Percentiles rank a stretch among this genome's conserved stretches.
Conservation (phyloP, 164 flowering plant species). For the Kalanchoe fedtschenkoi region DNA sequence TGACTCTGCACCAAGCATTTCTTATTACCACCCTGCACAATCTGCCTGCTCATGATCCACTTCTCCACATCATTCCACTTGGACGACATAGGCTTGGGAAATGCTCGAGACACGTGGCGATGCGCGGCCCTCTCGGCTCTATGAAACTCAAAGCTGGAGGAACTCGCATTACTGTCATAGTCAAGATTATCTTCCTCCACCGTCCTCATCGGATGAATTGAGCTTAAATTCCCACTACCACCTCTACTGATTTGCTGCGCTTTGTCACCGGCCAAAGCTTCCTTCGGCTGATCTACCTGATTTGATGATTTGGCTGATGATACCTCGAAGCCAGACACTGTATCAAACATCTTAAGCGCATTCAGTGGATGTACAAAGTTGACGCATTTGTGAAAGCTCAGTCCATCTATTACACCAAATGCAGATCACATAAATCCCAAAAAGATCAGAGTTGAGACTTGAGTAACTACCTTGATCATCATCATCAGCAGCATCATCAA, state of each 20-base stretch:
- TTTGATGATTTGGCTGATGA: slow-evolving; percentile 14
- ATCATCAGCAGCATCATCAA: slow-evolving; percentile 33
- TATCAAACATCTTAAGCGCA: neutral
- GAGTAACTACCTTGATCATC: slow-evolving; percentile 18
- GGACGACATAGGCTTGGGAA: slow-evolving; percentile 56
- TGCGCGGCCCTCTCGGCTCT: slow-evolving; percentile 53
- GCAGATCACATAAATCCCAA: neutral
- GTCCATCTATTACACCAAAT: too few relatives aligned
- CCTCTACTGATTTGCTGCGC: slow-evolving; percentile 23
- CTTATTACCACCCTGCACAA: slow-evolving; percentile 25
- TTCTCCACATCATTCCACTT: slow-evolving; percentile 98
- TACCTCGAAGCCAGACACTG: slow-evolving; percentile 16
- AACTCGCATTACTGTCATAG: slow-evolving; percentile 83
- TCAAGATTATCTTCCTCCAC: slow-evolving; percentile 69
- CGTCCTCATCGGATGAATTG: slow-evolving; percentile 44
- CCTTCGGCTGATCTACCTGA: slow-evolving; percentile 19
- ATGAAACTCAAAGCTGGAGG: slow-evolving; percentile 91
- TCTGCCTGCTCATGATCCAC: slow-evolving; percentile 68
- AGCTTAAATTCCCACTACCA: slow-evolving; percentile 31
- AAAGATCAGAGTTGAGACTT: neutral
- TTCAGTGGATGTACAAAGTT: neutral
- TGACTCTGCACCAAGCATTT: slow-evolving; percentile 30
- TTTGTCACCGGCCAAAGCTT: slow-evolving; percentile 16
- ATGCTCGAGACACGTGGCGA: slow-evolving; percentile 27
- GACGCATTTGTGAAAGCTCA: too few relatives aligned